A percentile compares a stretch with the other conserved stretches of the same genome.
phyloP scores from a whole-genome alignment of 2,329 filamentous ascomycete genomes.

The Pseudocercospora eumusae region DNA sequence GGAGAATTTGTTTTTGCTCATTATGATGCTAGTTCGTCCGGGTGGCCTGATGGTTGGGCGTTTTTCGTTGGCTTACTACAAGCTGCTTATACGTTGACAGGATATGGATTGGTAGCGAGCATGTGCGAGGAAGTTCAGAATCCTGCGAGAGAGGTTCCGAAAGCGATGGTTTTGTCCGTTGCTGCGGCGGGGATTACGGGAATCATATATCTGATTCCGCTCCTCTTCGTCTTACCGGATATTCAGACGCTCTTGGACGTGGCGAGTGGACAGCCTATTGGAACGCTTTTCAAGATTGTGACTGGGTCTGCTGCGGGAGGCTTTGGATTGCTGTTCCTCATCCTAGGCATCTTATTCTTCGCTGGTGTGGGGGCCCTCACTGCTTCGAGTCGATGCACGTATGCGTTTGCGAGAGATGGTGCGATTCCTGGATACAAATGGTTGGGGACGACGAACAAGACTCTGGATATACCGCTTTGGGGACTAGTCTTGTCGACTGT shows the following conservation, averaged over 20 bases:
- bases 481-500: conserved; percentile 67
- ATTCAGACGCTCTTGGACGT: conserved; percentile 64
- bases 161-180: conserved; percentile 69
- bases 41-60: conserved; percentile 69
- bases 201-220: conserved; percentile 67
- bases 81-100: conserved; percentile 62
- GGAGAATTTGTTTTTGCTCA: conserved; percentile 68
- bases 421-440: conserved; percentile 56
- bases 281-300: conserved; percentile 71
- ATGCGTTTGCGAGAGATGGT: conserved; percentile 71
- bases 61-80: conserved; percentile 72
- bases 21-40: conserved; percentile 65
- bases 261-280: conserved; percentile 73
- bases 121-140: conserved; percentile 74
- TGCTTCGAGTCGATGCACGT: conserved; percentile 70
- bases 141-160: conserved; percentile 68
- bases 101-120: conserved; percentile 70
- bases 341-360: conserved; percentile 75
- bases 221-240: conserved; percentile 74
- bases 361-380: conserved; percentile 74
- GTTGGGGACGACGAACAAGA: conserved; percentile 58
- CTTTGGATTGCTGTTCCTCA: conserved; percentile 72
- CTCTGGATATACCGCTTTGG: conserved; percentile 69
- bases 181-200: conserved; percentile 67
- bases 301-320: conserved; percentile 72